These are phyloP conservation scores for Calonectria ilicicola DNA, from an alignment of 2,329 filamentous ascomycete species.

Conservation along the genomic window DNA sequence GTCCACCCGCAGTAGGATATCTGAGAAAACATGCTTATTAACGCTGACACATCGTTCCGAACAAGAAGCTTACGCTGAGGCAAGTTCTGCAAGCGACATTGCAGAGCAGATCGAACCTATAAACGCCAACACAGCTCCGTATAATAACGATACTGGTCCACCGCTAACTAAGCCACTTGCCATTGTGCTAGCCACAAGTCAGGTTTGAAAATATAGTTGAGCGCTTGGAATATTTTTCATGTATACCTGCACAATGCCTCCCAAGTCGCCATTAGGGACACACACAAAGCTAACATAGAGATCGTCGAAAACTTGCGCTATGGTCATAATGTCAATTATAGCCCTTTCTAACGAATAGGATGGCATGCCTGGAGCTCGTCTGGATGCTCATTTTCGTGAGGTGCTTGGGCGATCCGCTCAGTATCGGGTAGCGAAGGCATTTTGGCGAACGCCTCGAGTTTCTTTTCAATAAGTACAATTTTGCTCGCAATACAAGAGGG, in stretches of 20 bases:
- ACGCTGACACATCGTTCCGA: accelerated
- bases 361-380: not conserved
- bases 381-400: not conserved
- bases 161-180: slow-evolving; percentile 29
- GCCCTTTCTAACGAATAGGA: not conserved
- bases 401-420: not conserved
- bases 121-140: slow-evolving; percentile 25
- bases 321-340: too few relatives aligned
- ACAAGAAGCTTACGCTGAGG: slow-evolving; percentile 22
- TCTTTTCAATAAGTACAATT: not conserved
- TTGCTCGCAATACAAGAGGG: too few relatives aligned
- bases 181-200: slow-evolving; percentile 19
- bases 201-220: not conserved
- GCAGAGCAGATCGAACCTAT: slow-evolving; percentile 29
- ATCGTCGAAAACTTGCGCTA: slow-evolving; percentile 30
- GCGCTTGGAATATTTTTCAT: too few relatives aligned
- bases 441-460: not conserved
- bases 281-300: slow-evolving; percentile 27
- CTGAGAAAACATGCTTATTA: not conserved
- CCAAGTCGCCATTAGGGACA: slow-evolving; percentile 34
- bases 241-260: slow-evolving; percentile 34
- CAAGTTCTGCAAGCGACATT: slow-evolving; percentile 34
- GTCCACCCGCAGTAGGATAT: slow-evolving; percentile 28
- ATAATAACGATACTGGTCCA: slow-evolving; percentile 30
- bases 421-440: not conserved